Evolutionary conservation across 2,329 filamentous ascomycete genomes (phyloP).

Genomic region (Zymoseptoria ardabiliae): DNA sequence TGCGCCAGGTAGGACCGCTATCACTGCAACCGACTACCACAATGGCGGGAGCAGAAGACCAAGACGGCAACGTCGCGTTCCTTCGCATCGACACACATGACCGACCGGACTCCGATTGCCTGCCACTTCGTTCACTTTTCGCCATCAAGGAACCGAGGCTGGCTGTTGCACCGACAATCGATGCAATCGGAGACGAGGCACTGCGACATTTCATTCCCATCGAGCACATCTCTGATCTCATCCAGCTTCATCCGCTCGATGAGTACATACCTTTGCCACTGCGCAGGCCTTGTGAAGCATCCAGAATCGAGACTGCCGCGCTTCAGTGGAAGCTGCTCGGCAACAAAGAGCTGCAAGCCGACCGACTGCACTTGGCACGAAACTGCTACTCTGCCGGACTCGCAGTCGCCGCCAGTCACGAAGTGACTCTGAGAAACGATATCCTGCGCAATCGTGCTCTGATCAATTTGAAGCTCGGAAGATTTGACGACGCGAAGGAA

Average conservation of each 20-base stretch:
- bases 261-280: background rate
- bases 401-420: background rate
- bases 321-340: background rate
- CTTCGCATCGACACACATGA: background rate
- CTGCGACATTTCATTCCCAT: background rate
- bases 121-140: background rate
- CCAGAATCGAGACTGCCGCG: background rate
- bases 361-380: background rate
- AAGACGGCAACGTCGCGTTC: background rate
- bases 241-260: background rate
- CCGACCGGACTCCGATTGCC: background rate
- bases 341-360: background rate
- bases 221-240: background rate
- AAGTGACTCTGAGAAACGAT: background rate
- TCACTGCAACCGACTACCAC: background rate
- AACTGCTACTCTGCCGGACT: background rate
- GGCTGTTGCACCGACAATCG: background rate
- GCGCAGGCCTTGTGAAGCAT: background rate
- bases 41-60: background rate
- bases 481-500: slow-evolving; percentile 1
- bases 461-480: slow-evolving; percentile 1
- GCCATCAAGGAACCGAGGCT: slow-evolving; percentile 7
- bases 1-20: background rate
- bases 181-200: background rate
- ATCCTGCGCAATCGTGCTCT: slow-evolving; percentile 7